Percentiles rank a stretch among this genome's conserved stretches.
Evolutionary conservation across 495 filamentous ascomycete genomes (phyloP).

Genomic region (Polyplosphaeria fusca): DNA sequence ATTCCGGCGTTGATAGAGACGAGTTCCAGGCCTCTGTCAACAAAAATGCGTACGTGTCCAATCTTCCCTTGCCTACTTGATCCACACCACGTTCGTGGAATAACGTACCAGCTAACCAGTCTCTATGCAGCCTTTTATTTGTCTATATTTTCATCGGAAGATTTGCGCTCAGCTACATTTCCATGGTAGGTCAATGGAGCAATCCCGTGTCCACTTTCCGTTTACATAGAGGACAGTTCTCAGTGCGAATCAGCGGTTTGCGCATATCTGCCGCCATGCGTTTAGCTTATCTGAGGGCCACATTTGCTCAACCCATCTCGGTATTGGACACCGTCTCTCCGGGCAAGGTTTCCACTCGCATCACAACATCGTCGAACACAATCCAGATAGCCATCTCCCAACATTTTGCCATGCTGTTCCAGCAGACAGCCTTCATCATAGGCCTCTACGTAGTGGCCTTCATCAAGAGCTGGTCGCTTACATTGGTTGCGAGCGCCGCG

Average conservation of each 20-base stretch:
- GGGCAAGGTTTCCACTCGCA: slow-evolving; percentile 37
- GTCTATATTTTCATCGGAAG: slow-evolving; percentile 63
- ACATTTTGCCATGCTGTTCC: slow-evolving; percentile 36
- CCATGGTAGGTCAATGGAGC: slow-evolving; percentile 46
- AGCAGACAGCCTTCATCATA: slow-evolving; percentile 34
- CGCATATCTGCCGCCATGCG: slow-evolving; percentile 37
- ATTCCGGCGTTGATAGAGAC: slow-evolving; percentile 23
- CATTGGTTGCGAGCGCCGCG: slow-evolving; percentile 50
- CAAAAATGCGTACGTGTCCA: slow-evolving; percentile 29
- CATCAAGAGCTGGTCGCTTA: slow-evolving; percentile 33
- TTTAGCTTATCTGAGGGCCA: slow-evolving; percentile 37
- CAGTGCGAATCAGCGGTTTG: slow-evolving; percentile 37
- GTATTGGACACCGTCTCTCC: slow-evolving; percentile 37
- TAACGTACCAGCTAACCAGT: too few species aligned
- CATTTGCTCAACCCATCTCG: slow-evolving; percentile 36
- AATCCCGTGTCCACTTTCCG: not conserved
- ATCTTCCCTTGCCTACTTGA: too few species aligned
- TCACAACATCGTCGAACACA: slow-evolving; percentile 38
- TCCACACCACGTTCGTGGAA: too few species aligned
- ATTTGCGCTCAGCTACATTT: slow-evolving; percentile 55
- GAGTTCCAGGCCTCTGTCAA: slow-evolving; percentile 30
- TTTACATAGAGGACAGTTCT: slow-evolving; percentile 22
- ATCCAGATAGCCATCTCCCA: slow-evolving; percentile 38
- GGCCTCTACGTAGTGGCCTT: slow-evolving; percentile 37
- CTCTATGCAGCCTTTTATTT: too few species aligned